Evolutionary conservation across 192 early-diverging fungal genomes (phyloP), one percentile per base, ranked within the genome.

Genomic region (Cetraspora pellucida): DNA sequence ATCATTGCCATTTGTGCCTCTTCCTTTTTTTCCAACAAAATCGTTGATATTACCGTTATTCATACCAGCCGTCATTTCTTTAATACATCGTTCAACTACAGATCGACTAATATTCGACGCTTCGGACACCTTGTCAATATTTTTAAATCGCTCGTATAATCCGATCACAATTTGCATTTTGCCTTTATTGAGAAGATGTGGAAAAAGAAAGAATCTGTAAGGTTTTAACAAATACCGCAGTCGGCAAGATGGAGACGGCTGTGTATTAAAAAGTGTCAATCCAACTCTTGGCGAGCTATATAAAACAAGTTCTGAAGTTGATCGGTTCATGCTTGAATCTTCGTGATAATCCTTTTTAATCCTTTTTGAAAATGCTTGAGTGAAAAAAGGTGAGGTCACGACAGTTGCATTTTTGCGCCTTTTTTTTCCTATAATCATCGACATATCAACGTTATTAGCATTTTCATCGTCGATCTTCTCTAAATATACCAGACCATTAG

Each of bases 101-200:
- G 28, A 55, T 66, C 19, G 31, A 14, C n/a, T 52, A 1, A 66
- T 43, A 14, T 37, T 44, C 19, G 49, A 27, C 11, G 54, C 30
- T 66, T 76, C 23, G 45, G 74, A 61, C 27, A 76, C 64, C 55
- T 76, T 66, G 11, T 52, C 10, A 44, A 50, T 66, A 52, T 76
- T 30, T 30, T 66, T 47, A 50, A 66, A 64, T 10, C 21, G 27
- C 66, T 64, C 74, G n/a, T 66, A 54, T 30, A 76, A 55, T 49
- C 74, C 74, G 1, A 66, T 44, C 37, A 64, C 31, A 13, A 54
- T 19, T 54, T 76, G 74, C 10, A 27, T 47, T 17, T 66, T 64
- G 2, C 74, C 74, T 66, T 76, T 76, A 55, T 66, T 66, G 10
- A 76, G 27, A 31, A 76, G 47, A 43, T 66, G 64, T 55, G 74